A percentile compares a stretch with the other conserved stretches of the same genome.
Evolutionary conservation across 306 rosid genomes (phyloP).

Genomic region (Sindora glabra): DNA sequence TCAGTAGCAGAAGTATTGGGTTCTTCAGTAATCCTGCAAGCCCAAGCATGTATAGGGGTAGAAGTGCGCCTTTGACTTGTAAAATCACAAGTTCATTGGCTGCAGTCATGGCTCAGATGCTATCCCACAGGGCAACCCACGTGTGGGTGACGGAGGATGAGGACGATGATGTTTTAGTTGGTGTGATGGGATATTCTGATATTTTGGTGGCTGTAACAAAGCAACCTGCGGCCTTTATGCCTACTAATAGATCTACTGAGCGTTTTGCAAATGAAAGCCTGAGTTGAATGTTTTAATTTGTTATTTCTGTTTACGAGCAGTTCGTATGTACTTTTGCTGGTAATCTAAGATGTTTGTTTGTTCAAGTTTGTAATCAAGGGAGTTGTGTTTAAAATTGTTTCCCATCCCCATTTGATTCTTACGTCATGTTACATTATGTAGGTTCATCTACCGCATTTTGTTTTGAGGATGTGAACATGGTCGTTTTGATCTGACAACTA

Average conservation of each 20-base stretch:
- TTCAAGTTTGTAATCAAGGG: not conserved
- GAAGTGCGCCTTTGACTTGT: slow-evolving; percentile 89
- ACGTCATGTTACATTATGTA: too few relatives aligned
- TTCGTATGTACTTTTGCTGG: not conserved
- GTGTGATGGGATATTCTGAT: slow-evolving; percentile 81
- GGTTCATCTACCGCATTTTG: too few relatives aligned
- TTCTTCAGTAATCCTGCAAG: slow-evolving; percentile 43
- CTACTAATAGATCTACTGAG: slow-evolving; percentile 43
- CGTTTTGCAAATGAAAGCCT: slow-evolving; percentile 46
- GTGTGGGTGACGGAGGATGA: slow-evolving; percentile 88
- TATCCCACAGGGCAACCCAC: slow-evolving; percentile 89
- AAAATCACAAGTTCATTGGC: slow-evolving; percentile 87
- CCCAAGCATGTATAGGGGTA: slow-evolving; percentile 46
- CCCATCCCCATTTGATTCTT: too few relatives aligned
- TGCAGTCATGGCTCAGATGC: slow-evolving; percentile 99
- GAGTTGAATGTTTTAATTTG: slow-evolving; percentile 8
- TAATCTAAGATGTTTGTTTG: slow-evolving; percentile 6
- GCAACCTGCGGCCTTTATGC: slow-evolving; percentile 33
- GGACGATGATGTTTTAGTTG: slow-evolving; percentile 66
- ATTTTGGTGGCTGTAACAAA: slow-evolving; percentile 82
- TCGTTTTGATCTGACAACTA: too few relatives aligned
- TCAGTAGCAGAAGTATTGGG: slow-evolving; percentile 86
- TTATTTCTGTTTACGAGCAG: not conserved
- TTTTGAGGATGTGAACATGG: too few relatives aligned
- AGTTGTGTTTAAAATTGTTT: too few relatives aligned